Conservation (phyloP, 768 basidiomycete species). For the Tephrocybe sp. region DNA sequence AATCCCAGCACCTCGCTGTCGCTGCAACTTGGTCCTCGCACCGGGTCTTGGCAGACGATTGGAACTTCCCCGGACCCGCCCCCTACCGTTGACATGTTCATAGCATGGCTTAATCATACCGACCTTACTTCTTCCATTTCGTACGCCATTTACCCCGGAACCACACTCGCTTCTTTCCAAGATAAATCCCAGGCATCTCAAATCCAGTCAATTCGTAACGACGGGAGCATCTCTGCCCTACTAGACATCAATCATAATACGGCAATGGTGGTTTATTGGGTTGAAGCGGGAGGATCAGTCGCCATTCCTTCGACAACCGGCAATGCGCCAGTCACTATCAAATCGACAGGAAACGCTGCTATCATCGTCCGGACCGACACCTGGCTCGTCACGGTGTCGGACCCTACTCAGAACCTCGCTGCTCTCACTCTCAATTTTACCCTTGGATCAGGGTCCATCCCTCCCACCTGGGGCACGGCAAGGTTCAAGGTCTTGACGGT, state of each 20-base stretch:
- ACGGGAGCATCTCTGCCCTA: constrained; percentile 48
- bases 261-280: constrained; percentile 59
- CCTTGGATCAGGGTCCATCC: constrained; percentile 15
- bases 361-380: constrained; percentile 43
- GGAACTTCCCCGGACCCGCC: constrained; percentile 63
- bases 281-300: constrained; percentile 42
- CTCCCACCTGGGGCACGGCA: constrained; percentile 13
- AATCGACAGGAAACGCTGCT: constrained; percentile 41
- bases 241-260: constrained; percentile 42
- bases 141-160: constrained; percentile 61
- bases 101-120: constrained; percentile 57
- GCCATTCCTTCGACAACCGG: constrained; percentile 28
- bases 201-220: constrained; percentile 45
- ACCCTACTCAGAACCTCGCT: constrained; percentile 59
- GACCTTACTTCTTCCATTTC: constrained; percentile 36
- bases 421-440: constrained; percentile 31
- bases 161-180: constrained; percentile 38
- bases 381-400: constrained; percentile 56
- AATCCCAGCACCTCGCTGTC: constrained; percentile 34
- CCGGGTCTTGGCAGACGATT: constrained; percentile 62
- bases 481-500: constrained; percentile 28
- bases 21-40: constrained; percentile 44
- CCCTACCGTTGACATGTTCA: constrained; percentile 59
- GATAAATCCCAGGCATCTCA: constrained; percentile 30
- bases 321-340: constrained; percentile 30